These are phyloP conservation scores for Linnemannia zychae DNA, from an alignment of 192 early-diverging fungal species.

Conservation along the genomic window DNA sequence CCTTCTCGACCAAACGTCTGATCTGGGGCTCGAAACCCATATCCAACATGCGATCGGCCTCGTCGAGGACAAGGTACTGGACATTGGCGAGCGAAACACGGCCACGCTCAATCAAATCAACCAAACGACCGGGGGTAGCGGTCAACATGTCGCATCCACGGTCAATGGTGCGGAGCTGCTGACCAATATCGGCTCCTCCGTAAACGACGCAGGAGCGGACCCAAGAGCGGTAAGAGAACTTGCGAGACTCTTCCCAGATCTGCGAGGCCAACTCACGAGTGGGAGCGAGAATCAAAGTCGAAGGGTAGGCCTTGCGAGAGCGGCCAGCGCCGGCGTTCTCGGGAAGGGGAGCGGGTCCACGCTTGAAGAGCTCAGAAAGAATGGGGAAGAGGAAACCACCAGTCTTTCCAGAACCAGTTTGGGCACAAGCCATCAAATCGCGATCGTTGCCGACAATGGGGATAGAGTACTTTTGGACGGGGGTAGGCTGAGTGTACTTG, in stretches of 20 bases:
- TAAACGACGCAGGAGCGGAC: conserved; percentile 94
- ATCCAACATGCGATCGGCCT: conserved; percentile 98
- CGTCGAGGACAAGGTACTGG: conserved; percentile 91
- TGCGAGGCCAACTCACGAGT: conserved; percentile 97
- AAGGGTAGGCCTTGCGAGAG: conserved; percentile 80
- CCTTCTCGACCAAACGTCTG: conserved; percentile 87
- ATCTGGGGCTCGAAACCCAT: conserved; percentile 96
- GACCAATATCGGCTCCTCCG: conserved; percentile 93
- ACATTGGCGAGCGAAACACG: conserved; percentile 84
- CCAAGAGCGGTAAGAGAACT: conserved; percentile 92
- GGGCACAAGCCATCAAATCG: conserved; percentile 99
- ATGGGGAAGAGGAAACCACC: conserved; percentile 99
- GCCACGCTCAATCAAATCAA: conserved; percentile 92
- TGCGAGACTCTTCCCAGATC: conserved; percentile 92
- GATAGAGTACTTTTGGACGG: conserved; percentile 95
- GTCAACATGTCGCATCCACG: conserved; percentile 94
- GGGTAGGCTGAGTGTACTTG: conserved; percentile 91
- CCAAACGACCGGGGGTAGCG: conserved; percentile 96
- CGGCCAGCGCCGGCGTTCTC: conserved; percentile 70
- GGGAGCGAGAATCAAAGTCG: conserved; percentile 90
- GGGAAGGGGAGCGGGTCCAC: conserved; percentile 72
- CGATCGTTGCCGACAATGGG: conserved; percentile 84
- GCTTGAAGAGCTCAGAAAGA: conserved; percentile 90
- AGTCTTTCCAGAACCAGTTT: conserved; percentile 97
- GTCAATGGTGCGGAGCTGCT: conserved; percentile 89